Evolutionary conservation across 768 basidiomycete species (phyloP).

Genomic region (Leccinum variicolor): DNA sequence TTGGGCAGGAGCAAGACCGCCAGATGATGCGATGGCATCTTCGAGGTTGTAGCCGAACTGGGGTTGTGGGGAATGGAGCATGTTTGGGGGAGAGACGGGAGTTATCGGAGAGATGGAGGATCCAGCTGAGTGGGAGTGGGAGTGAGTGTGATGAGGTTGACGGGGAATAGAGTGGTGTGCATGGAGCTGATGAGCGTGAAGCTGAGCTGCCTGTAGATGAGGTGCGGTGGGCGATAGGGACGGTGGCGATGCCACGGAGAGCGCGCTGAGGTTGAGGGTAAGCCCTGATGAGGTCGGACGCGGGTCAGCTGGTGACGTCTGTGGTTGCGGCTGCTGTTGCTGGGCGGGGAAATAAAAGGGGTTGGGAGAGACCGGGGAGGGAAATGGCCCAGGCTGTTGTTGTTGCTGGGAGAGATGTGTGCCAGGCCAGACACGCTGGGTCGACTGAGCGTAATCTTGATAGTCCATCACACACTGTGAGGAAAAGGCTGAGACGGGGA

Average conservation of each 20-base stretch:
- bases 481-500: background rate
- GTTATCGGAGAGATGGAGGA: constrained; percentile 50
- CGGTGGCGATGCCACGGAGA: constrained; percentile 64
- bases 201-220: constrained; percentile 40
- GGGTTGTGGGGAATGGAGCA: constrained; percentile 41
- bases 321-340: constrained; percentile 15
- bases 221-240: constrained; percentile 62
- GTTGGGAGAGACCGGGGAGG: constrained; percentile 25
- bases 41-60: constrained; percentile 53
- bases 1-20: constrained; percentile 25
- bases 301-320: constrained; percentile 16
- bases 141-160: constrained; percentile 15
- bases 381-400: constrained; percentile 12
- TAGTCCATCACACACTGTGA: constrained; percentile 20
- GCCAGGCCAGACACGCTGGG: constrained; percentile 21
- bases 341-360: constrained; percentile 22
- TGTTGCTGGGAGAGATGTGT: constrained; percentile 15
- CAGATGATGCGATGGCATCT: constrained; percentile 27
- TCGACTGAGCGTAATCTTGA: constrained; percentile 29
- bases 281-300: constrained; percentile 39
- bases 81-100: constrained; percentile 49
- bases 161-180: constrained; percentile 41
- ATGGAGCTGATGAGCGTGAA: constrained; percentile 60
- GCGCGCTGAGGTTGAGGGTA: constrained; percentile 64
- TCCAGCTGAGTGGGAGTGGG: constrained; percentile 20